Percentiles rank a stretch among this genome's conserved stretches.
phyloP scores from a whole-genome alignment of 257 asterid genomes.

The Capsicum pubescens region DNA sequence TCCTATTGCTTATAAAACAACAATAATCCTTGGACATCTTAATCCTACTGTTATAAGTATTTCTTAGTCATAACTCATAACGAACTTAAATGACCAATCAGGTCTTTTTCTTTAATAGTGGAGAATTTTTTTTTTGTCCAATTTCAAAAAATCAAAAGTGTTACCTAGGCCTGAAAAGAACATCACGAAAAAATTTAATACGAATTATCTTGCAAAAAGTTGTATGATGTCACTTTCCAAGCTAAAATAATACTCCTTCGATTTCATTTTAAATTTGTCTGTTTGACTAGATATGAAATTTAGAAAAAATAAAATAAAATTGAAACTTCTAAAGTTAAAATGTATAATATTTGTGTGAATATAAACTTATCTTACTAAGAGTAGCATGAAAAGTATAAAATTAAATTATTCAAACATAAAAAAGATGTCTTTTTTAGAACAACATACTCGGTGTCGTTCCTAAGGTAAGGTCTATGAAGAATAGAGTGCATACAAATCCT shows the following conservation, averaged over 20 bases:
- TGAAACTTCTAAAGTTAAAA: background rate
- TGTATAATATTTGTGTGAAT: background rate
- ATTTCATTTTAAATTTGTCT: background rate
- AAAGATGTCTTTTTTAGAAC: too few relatives aligned
- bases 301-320: too few relatives aligned
- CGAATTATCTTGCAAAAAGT: background rate
- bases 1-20: background rate
- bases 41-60: background rate
- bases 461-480: too few relatives aligned
- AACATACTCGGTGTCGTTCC: too few relatives aligned
- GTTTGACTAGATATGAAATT: background rate
- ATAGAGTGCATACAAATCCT: too few relatives aligned
- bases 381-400: background rate
- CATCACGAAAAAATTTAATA: background rate
- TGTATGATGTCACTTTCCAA: slow-evolving; percentile 8
- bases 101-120: background rate
- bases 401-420: background rate
- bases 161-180: background rate
- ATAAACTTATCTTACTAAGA: background rate
- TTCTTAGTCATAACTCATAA: background rate
- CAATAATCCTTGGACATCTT: background rate
- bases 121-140: background rate
- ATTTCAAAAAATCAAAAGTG: background rate
- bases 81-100: background rate
- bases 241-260: background rate